Evolutionary conservation across 768 basidiomycete genomes (phyloP).

Genomic region (Podaxis sp.): DNA sequence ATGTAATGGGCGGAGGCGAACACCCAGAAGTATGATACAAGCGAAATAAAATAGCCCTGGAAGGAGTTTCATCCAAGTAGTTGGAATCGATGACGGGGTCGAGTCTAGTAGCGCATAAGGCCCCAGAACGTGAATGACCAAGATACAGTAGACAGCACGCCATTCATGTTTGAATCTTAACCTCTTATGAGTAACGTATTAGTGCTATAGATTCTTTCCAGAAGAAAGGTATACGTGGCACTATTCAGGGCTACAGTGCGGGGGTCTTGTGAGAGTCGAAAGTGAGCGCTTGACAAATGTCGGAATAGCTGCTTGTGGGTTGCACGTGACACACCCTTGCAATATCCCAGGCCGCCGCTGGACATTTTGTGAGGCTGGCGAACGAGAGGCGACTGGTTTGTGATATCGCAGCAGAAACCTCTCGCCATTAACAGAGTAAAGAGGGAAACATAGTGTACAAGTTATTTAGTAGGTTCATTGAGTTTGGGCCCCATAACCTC

Average conservation of each 20-base stretch:
- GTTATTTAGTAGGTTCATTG: slow-evolving; percentile 43
- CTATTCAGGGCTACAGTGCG: no score
- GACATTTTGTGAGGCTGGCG: background rate
- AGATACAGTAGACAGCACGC: background rate
- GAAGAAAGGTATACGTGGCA: slow-evolving; percentile 4
- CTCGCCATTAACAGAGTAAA: slow-evolving; percentile 2
- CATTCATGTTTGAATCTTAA: background rate
- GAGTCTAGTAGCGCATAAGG: background rate
- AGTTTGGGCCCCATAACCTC: slow-evolving; percentile 90
- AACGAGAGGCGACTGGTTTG: background rate
- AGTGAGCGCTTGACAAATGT: background rate
- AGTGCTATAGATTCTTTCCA: background rate
- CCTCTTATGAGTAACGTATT: background rate
- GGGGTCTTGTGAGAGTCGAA: background rate
- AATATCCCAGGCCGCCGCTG: background rate
- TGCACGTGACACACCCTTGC: background rate
- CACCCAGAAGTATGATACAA: slow-evolving; percentile 16
- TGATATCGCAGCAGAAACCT: background rate
- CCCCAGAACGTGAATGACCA: background rate
- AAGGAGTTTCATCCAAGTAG: slow-evolving; percentile 12
- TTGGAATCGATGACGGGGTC: background rate
- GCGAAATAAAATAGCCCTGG: slow-evolving; percentile 15
- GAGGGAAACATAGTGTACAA: slow-evolving; percentile 9
- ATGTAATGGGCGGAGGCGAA: slow-evolving; percentile 11
- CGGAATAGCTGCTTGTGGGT: background rate